phyloP scores from a whole-genome alignment of 2,329 filamentous ascomycete genomes.

The Stemphylium lycopersici region DNA sequence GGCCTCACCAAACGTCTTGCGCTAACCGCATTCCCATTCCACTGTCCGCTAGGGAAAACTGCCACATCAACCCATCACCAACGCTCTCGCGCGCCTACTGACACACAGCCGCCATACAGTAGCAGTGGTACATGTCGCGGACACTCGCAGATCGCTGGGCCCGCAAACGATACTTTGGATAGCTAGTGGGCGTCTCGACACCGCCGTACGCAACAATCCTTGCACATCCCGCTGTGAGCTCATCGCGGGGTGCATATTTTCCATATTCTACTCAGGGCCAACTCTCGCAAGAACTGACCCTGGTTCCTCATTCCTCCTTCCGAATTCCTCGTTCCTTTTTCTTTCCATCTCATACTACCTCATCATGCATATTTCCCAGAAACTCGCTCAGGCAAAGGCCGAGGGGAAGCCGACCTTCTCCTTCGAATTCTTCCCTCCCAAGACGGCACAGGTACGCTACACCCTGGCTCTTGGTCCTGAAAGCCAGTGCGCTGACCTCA shows the following conservation, averaged over 20 bases:
- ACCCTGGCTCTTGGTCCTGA: not conserved
- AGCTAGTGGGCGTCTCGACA: constrained; percentile 28
- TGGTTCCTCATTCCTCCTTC: constrained; percentile 2
- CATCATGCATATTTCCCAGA: constrained; percentile 94
- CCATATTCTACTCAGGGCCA: constrained; percentile 7
- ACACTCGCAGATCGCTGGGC: constrained; percentile 59
- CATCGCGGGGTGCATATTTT: constrained; percentile 29
- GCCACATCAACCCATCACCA: constrained; percentile 20
- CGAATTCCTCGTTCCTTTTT: constrained; percentile 5
- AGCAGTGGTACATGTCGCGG: constrained; percentile 58
- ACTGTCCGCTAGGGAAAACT: constrained; percentile 27
- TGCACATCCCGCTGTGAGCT: constrained; percentile 24
- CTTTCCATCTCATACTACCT: constrained; percentile 1
- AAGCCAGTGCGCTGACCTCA: constrained; percentile 16
- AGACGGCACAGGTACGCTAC: constrained; percentile 74
- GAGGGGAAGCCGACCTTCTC: constrained; percentile 88
- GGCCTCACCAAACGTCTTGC: constrained; percentile 9
- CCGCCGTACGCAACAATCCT: constrained; percentile 25
- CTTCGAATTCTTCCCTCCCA: constrained; percentile 99
- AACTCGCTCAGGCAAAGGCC: constrained; percentile 81
- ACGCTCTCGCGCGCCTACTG: not conserved
- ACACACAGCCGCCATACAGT: not conserved
- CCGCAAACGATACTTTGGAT: constrained; percentile 54
- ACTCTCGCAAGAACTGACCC: constrained; percentile 9
- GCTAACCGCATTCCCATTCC: constrained; percentile 24